These are phyloP conservation scores for Piromyces finnis DNA, from an alignment of 192 early-diverging fungal genomes.

Conservation along the genomic window DNA sequence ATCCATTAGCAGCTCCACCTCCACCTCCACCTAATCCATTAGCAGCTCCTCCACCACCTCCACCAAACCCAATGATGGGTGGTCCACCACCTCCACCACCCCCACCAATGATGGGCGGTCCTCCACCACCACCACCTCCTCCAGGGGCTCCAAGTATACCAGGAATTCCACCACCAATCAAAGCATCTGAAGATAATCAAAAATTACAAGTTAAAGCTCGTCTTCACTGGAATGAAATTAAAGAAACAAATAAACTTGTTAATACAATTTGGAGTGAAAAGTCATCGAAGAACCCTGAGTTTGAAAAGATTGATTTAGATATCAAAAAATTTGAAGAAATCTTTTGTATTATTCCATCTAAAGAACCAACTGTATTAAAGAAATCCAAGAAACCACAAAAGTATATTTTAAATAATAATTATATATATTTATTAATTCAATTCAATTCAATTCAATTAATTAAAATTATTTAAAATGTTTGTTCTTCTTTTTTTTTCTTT, in stretches of 20 bases:
- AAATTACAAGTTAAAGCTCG: slow-evolving; percentile 16
- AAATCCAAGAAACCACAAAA: slow-evolving; percentile 6
- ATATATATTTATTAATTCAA: neutral
- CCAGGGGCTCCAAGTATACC: neutral
- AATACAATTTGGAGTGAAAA: slow-evolving; percentile 8
- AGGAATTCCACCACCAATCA: slow-evolving; percentile 1
- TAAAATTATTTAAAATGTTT: too few species aligned
- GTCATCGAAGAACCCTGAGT: neutral
- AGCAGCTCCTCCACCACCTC: too few species aligned
- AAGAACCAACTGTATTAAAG: slow-evolving; percentile 11
- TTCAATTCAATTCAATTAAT: too few species aligned
- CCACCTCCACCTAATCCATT: neutral
- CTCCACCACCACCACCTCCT: slow-evolving; percentile 2
- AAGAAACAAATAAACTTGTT: slow-evolving; percentile 1
- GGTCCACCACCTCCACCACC: slow-evolving; percentile 1
- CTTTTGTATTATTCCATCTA: neutral
- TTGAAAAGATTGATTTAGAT: slow-evolving; percentile 1
- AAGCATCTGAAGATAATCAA: neutral
- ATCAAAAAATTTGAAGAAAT: slow-evolving; percentile 6
- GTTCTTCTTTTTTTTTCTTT: too few species aligned
- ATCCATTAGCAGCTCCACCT: slow-evolving; percentile 1
- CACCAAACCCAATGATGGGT: neutral
- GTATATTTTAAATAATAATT: neutral
- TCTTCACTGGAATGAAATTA: slow-evolving; percentile 25
- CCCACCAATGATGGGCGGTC: neutral